Conservation (phyloP, 2,329 filamentous ascomycete species). For the Decorospora gaudefroyi region DNA sequence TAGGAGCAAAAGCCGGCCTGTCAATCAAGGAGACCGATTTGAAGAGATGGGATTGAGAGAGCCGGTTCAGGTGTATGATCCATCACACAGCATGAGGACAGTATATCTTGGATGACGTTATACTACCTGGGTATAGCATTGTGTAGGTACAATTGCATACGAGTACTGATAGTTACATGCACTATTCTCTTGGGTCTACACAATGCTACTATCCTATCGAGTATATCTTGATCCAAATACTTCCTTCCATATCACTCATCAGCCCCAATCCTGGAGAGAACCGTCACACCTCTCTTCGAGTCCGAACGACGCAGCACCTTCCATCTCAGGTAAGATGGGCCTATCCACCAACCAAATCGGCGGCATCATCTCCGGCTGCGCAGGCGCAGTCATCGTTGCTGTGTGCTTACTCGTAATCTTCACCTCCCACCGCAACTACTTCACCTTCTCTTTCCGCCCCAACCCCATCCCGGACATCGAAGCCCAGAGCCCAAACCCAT, state of each 20-base stretch:
- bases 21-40: not conserved
- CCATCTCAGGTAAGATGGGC: too few relatives aligned
- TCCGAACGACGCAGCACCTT: too few relatives aligned
- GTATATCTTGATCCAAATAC: not conserved
- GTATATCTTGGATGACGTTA: not conserved
- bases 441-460: not conserved
- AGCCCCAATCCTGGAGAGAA: too few relatives aligned
- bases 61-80: not conserved
- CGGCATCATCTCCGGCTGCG: not conserved
- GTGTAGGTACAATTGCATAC: too few relatives aligned
- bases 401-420: not conserved
- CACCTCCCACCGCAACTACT: not conserved
- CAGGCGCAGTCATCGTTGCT: not conserved
- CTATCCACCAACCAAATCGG: not conserved
- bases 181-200: not conserved
- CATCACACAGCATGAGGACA: not conserved
- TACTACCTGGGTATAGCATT: not conserved
- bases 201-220: not conserved
- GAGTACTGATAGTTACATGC: too few relatives aligned
- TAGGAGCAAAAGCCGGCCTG: not conserved
- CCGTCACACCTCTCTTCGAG: too few relatives aligned
- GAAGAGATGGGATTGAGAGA: not conserved
- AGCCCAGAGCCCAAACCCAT: not conserved
- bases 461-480: not conserved
- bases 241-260: not conserved